A percentile compares a stretch with the other conserved stretches of the same genome.
phyloP scores from a whole-genome alignment of 805 yeast species.

The Yamadazyma paraphyllophila region DNA sequence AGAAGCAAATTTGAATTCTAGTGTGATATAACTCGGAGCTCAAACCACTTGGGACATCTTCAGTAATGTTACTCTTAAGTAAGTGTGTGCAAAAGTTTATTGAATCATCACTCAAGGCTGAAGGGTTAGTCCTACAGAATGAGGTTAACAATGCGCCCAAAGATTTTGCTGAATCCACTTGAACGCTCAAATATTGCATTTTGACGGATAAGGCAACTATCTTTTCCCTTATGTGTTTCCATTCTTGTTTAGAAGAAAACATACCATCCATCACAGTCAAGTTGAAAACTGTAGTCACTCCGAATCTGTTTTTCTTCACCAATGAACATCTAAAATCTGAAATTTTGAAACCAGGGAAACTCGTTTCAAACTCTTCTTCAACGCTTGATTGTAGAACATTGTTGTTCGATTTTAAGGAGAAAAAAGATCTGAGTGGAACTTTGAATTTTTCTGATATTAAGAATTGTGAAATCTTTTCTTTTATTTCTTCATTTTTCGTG shows the following conservation, averaged over 20 bases:
- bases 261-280: conserved; percentile 60
- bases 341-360: conserved; percentile 48
- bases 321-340: conserved; percentile 51
- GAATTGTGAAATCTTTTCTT: conserved; percentile 40
- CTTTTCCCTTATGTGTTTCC: conserved; percentile 45
- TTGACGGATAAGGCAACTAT: conserved; percentile 60
- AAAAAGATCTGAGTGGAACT: conserved; percentile 26
- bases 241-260: conserved; percentile 42
- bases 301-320: conserved; percentile 48
- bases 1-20: conserved; percentile 66
- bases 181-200: conserved; percentile 62
- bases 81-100: conserved; percentile 43
- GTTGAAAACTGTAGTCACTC: conserved; percentile 55
- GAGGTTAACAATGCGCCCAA: conserved; percentile 78
- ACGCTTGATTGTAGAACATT: conserved; percentile 45
- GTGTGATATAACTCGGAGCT: conserved; percentile 55
- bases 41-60: conserved; percentile 48
- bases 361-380: conserved; percentile 42
- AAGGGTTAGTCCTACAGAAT: conserved; percentile 47
- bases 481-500: conserved; percentile 43
- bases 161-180: conserved; percentile 66
- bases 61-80: conserved; percentile 49
- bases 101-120: conserved; percentile 24
- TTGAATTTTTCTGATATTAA: conserved; percentile 39
- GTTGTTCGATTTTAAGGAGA: conserved; percentile 47